Percentiles rank a stretch among this genome's conserved stretches.
Conservation (phyloP, 2,329 filamentous ascomycete species). For the Fusarium heterosporum region DNA sequence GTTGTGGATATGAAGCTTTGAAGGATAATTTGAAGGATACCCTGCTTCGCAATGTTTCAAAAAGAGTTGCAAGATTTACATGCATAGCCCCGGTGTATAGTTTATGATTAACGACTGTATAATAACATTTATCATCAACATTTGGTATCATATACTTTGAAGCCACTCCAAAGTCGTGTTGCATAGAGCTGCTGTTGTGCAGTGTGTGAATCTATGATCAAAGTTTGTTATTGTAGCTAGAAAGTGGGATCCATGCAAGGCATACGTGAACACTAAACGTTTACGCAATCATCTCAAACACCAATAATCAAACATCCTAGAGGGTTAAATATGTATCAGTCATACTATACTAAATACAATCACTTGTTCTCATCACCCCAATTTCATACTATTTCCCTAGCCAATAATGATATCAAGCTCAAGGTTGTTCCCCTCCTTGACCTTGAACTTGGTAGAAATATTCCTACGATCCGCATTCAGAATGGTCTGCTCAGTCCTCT, state of each 20-base stretch:
- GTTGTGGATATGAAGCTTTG: not conserved
- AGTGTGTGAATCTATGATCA: too few relatives aligned
- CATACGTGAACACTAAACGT: too few relatives aligned
- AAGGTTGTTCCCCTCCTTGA: conserved; percentile 30
- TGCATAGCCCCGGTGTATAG: too few relatives aligned
- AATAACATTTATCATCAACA: too few relatives aligned
- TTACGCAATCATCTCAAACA: too few relatives aligned
- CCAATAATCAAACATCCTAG: too few relatives aligned
- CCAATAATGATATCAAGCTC: conserved; percentile 38
- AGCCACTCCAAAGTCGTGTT: too few relatives aligned
- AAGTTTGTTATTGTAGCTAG: too few relatives aligned
- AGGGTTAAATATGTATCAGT: not conserved
- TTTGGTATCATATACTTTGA: too few relatives aligned
- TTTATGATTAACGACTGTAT: not conserved
- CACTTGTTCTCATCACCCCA: rapidly evolving
- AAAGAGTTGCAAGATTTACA: not conserved
- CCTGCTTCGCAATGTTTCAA: not conserved
- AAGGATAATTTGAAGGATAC: conserved; percentile 7
- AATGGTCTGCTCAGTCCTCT: conserved; percentile 31
- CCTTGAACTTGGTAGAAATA: conserved; percentile 31
- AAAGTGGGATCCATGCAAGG: too few relatives aligned
- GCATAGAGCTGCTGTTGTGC: too few relatives aligned
- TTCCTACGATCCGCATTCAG: conserved; percentile 33
- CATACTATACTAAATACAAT: not conserved
- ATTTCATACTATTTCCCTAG: not conserved